Evolutionary conservation across 805 yeast genomes (phyloP), one percentile per base, ranked within the genome.

Genomic region (Yamadazyma tumulicola): DNA sequence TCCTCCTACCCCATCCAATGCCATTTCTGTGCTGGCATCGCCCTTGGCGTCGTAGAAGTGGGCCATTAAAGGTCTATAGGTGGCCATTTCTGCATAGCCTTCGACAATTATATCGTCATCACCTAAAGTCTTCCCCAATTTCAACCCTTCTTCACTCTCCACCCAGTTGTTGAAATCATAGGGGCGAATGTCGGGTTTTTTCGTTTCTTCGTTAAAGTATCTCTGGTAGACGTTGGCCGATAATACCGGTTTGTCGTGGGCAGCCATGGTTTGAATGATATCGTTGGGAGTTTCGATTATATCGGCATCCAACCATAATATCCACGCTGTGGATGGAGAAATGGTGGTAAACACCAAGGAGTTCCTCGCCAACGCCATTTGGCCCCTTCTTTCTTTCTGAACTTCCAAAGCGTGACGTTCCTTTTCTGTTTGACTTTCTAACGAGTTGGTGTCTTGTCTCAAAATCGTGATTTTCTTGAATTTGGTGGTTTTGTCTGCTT

Each of bases 141-240:
- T 70, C 49, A 79, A 65, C 3, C 96, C 97, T 46, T 77, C 83
- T 29, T 85, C 91, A 8, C 75, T 74, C 55, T 85, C 93, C 22
- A 80, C 82, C 99, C 99, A 93, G 59, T 93, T 91, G 66, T 93
- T 93, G 70, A 73, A 91, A 59, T 93, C 98, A 56, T 93, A 93
- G 5, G 97, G 93, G 50, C 97, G 74, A 43, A 84, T 79, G 9
- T 63, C 56, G 38, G 72, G 64, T 43, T 76, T 66, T 41, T 77
- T 74, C 14, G 62, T 59, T 15, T 75, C 77, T 27, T 74, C 68
- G 48, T 86, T 82, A 35, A 49, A 69, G 58, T 64, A 89, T 49
- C 94, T 69, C 68, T 93, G 98, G 62, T 78, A 93, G 47, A 95
- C 94, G 60, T 93, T 93, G 15, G 97, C 97, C 2, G 93, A 83